Conservation (phyloP, 805 yeast species). For the Saturnispora sanitii region DNA sequence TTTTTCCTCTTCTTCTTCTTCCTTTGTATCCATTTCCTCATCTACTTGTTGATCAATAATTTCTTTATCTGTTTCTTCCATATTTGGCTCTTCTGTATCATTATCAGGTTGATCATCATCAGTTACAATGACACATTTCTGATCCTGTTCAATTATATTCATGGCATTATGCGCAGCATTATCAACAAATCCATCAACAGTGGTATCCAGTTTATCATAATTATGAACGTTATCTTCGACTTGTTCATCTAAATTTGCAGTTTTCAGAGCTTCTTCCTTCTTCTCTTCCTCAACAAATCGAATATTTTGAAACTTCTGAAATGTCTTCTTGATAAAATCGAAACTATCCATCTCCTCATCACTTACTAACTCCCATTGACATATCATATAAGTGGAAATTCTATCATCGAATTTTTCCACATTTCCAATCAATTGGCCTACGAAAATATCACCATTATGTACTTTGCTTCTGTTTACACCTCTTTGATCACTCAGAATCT, state of each 20-base stretch:
- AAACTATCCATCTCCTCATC: not conserved
- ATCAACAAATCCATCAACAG: not conserved
- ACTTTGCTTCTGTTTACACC: not conserved
- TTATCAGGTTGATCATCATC: not conserved
- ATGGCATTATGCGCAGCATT: not conserved
- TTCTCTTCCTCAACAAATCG: not conserved
- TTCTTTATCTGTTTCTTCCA: no score
- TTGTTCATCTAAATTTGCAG: not conserved
- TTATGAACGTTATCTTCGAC: not conserved
- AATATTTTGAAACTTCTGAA: not conserved
- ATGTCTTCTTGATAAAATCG: not conserved
- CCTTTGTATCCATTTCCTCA: not conserved
- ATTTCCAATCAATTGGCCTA: not conserved
- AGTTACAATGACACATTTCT: no score
- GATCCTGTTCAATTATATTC: no score
- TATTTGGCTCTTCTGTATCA: not conserved
- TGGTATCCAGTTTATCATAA: not conserved
- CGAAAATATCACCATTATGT: not conserved
- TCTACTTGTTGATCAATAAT: not conserved
- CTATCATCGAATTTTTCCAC: not conserved
- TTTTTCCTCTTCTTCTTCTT: not conserved
- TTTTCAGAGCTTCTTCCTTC: no score
- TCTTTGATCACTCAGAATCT: not conserved
- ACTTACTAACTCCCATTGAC: not conserved
- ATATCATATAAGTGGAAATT: not conserved